Evolutionary conservation across 116 monocot genomes (phyloP).

Genomic region (Iris pallida): DNA sequence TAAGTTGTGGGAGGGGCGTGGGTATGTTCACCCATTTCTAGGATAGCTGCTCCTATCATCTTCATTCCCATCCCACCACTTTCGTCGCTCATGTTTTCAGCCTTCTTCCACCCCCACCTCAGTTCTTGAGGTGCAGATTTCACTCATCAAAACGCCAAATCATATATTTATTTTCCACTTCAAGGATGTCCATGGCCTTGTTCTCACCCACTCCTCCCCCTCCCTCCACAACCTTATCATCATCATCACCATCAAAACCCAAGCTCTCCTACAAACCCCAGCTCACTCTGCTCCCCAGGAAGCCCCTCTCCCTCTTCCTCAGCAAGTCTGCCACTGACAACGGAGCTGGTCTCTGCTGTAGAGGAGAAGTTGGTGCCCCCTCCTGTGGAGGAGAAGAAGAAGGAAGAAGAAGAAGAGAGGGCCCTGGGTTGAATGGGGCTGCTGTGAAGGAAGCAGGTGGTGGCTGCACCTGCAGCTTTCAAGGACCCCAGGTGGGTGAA

Average conservation of each 20-base stretch:
- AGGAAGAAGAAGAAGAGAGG: constrained; percentile 18
- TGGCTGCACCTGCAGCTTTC: constrained; percentile 26
- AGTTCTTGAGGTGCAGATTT: no score
- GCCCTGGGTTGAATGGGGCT: constrained; percentile 28
- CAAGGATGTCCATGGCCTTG: constrained; percentile 25
- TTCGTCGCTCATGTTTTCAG: no score
- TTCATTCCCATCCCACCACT: no score
- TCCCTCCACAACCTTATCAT: constrained; percentile 29
- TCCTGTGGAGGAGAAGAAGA: not conserved
- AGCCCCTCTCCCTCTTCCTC: constrained; percentile 21
- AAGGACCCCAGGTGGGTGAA: constrained; percentile 71
- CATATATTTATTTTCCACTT: no score
- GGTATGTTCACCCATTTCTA: no score
- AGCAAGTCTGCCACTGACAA: constrained; percentile 33
- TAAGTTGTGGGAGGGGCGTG: no score
- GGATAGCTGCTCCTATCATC: no score
- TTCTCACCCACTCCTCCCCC: constrained; percentile 19
- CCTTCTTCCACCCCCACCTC: no score
- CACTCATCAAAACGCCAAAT: no score
- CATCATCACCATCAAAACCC: constrained; percentile 13
- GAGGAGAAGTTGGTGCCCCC: constrained; percentile 13
- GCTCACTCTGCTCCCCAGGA: constrained; percentile 25
- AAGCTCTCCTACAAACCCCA: constrained; percentile 10
- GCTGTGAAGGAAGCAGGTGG: not conserved
- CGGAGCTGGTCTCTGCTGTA: constrained; percentile 30